phyloP scores from a whole-genome alignment of 352 stramenopile species.

The Pythium rishiriense region DNA sequence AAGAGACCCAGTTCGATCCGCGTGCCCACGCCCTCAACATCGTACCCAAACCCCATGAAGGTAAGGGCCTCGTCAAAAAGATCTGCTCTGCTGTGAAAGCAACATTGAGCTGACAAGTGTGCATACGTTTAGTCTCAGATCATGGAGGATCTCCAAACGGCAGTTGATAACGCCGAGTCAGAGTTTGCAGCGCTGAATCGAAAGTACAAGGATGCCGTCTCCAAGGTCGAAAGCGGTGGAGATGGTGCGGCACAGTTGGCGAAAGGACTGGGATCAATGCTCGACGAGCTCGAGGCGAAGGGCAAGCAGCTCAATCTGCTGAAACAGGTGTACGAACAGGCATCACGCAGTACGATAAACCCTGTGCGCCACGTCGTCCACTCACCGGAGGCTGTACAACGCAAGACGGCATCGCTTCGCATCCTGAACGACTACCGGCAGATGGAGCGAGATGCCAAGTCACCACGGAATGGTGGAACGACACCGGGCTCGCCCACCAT shows the following conservation, averaged over 20 bases:
- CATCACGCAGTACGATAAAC: slow-evolving; percentile 60
- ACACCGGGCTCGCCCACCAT: slow-evolving; percentile 8
- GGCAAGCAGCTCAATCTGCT: slow-evolving; percentile 68
- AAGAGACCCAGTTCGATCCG: slow-evolving; percentile 40
- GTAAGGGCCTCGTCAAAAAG: slow-evolving; percentile 19
- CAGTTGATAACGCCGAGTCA: slow-evolving; percentile 38
- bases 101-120: background rate
- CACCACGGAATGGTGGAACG: slow-evolving; percentile 9
- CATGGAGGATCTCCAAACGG: slow-evolving; percentile 51
- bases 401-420: slow-evolving; percentile 67
- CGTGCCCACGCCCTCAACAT: slow-evolving; percentile 35
- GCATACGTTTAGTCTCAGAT: slow-evolving; percentile 37
- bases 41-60: slow-evolving; percentile 57
- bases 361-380: slow-evolving; percentile 48
- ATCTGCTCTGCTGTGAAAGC: background rate
- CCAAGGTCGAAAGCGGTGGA: slow-evolving; percentile 11
- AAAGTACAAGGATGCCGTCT: slow-evolving; percentile 20
- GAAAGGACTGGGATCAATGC: slow-evolving; percentile 39
- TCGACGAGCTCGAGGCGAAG: slow-evolving; percentile 68
- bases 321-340: slow-evolving; percentile 61
- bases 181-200: slow-evolving; percentile 55
- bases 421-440: slow-evolving; percentile 67
- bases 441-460: slow-evolving; percentile 48
- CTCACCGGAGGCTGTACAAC: slow-evolving; percentile 53
- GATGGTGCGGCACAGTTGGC: slow-evolving; percentile 36